Conservation (phyloP, 768 basidiomycete genomes). For the Gloeopeniophorella convolvens region DNA sequence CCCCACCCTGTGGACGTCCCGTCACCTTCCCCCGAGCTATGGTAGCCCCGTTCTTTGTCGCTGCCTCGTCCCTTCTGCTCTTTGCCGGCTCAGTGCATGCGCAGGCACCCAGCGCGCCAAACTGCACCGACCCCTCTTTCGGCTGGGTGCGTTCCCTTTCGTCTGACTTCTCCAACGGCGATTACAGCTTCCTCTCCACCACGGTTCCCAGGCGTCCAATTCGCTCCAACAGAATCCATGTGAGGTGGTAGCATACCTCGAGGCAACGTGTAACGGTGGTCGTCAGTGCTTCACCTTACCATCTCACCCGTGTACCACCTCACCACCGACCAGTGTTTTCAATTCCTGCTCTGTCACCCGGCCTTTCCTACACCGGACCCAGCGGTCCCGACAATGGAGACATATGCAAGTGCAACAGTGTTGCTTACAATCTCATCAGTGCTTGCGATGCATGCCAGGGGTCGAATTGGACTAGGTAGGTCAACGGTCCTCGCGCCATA, state of each 20-base stretch:
- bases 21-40: neutral
- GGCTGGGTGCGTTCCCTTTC: conserved; percentile 11
- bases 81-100: neutral
- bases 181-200: neutral
- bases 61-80: neutral
- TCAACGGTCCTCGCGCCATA: neutral
- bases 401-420: conserved; percentile 24
- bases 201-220: conserved; percentile 3
- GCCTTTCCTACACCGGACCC: conserved; percentile 10
- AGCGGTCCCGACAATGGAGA: neutral
- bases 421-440: conserved; percentile 24
- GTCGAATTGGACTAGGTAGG: conserved; percentile 7
- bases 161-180: neutral
- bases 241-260: neutral
- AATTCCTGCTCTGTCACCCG: neutral
- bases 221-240: conserved; percentile 14
- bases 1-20: too few species aligned
- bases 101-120: neutral
- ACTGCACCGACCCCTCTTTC: neutral
- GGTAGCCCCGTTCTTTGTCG: neutral
- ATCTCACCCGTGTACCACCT: neutral
- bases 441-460: conserved; percentile 26
- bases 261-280: conserved; percentile 4
- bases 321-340: neutral
- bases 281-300: neutral